Evolutionary conservation across 2,329 filamentous ascomycete genomes (phyloP).

Genomic region (Botryotinia calthae): DNA sequence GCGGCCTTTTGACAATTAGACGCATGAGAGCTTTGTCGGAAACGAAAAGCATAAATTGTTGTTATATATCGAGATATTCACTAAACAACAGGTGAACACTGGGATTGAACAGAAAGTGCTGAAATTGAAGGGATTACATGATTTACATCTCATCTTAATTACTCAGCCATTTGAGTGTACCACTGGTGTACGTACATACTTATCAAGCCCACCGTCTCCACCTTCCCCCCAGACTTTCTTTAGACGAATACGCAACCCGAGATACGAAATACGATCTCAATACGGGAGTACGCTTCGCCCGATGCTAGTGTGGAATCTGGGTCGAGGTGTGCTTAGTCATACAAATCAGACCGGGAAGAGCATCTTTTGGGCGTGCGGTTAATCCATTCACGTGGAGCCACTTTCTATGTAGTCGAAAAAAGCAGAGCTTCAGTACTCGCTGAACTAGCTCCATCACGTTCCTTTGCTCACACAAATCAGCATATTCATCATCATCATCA

Average conservation of each 20-base stretch:
- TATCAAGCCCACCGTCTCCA: neutral
- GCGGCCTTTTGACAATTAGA: neutral
- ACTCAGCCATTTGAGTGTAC: neutral
- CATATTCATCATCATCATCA: too few species aligned
- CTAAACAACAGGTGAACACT: too few species aligned
- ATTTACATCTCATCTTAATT: neutral
- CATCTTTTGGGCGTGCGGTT: too few species aligned
- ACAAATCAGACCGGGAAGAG: neutral
- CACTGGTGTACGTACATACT: too few species aligned
- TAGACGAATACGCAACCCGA: constrained; percentile 3
- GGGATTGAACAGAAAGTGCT: neutral
- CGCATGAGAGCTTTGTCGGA: neutral
- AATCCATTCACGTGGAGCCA: too few species aligned
- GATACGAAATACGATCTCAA: neutral
- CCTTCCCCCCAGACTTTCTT: neutral
- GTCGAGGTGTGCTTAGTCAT: neutral
- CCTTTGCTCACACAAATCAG: too few species aligned
- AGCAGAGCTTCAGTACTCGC: too few species aligned
- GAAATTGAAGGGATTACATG: neutral
- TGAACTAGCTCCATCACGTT: neutral
- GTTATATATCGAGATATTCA: neutral
- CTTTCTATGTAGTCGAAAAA: too few species aligned
- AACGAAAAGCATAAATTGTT: neutral
- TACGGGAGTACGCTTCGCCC: neutral
- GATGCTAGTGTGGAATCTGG: neutral